These are phyloP conservation scores for Entomortierella beljakovae DNA, from an alignment of 192 early-diverging fungal genomes.

Conservation along the genomic window DNA sequence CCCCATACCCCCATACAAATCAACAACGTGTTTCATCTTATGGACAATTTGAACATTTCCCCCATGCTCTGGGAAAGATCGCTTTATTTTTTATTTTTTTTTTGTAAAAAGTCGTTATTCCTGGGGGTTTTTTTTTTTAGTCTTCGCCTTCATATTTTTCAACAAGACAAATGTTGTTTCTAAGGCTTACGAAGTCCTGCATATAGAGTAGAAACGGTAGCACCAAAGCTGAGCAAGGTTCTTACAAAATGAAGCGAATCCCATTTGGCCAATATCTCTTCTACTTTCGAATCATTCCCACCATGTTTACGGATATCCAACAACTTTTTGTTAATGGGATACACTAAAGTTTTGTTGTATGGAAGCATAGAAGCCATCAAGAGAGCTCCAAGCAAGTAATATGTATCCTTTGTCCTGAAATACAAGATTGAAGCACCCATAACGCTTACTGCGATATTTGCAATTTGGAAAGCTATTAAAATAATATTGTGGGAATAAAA, in stretches of 20 bases:
- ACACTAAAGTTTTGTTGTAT: constrained; percentile 9
- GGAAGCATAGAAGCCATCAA: constrained; percentile 20
- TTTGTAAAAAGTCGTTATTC: no score
- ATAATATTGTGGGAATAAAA: neutral
- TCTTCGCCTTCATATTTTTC: no score
- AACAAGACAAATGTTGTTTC: no score
- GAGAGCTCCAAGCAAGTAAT: constrained; percentile 19
- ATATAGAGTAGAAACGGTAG: constrained; percentile 26
- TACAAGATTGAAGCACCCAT: constrained; percentile 19
- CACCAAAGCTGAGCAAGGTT: constrained; percentile 22
- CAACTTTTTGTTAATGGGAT: constrained; percentile 35
- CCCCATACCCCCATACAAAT: no score
- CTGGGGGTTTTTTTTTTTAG: no score
- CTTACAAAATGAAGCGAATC: constrained; percentile 31
- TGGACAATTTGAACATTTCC: no score
- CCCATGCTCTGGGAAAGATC: no score
- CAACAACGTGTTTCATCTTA: no score
- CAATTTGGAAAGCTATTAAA: constrained; percentile 42
- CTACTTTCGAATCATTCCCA: constrained; percentile 11
- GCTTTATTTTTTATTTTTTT: no score
- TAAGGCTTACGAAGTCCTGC: constrained; percentile 11
- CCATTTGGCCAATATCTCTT: constrained; percentile 37
- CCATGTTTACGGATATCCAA: constrained; percentile 32
- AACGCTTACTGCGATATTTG: constrained; percentile 3
- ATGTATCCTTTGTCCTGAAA: constrained; percentile 31